Base-by-base conservation (phyloP, 2,329 filamentous ascomycete species). In the Botrytis paeoniae region DNA sequence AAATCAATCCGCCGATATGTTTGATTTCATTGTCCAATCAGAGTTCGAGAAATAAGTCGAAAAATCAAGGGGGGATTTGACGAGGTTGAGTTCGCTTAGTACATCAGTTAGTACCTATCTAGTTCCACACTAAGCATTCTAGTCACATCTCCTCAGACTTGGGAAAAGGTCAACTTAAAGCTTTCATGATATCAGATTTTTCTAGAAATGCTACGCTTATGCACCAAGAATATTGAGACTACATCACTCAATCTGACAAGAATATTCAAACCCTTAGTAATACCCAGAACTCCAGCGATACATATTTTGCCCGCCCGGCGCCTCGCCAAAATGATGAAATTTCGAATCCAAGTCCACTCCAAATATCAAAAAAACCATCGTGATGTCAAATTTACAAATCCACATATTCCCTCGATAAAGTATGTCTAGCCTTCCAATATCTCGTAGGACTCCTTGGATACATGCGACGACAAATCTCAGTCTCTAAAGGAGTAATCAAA, bases 1-100 rank as follows among this genome's bases (percentile, higher is more conserved):
- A 29, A 54, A 2, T 3, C 5, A 54, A n/a, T 7, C 12, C 0
- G 25, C 2, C 4, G 5, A 16, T n/a, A 1, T 1, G 1, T n/a
- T 16, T 29, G 1, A 16, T 16, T 54, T 54, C 25, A 16, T n/a
- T 29, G 14, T 16, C 25, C 48, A 54, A 5, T 29, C 1, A 29
- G 10, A 29, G 1, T 29, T 16, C 25, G 14, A n/a, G 12, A 54
- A 54, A 54, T 29, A n/a, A 16, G 12, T 54, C 25, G 25, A 16
- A 29, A 54, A n/a, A 48, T 48, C 12, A 14, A n/a, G 12, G 12
- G 8, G 10, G 12, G 12, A 7, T n/a, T 54, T 54, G 14, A 54
- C 25, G 48, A 48, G 45, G 25, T 0, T 25, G 4, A 29, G 10
- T 54, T 54, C 48, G 48, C 48, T 54, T 54, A 54, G 48, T 16